Evolutionary conservation across 1,284 basidiomycete genomes (phyloP), one percentile per base, ranked within the genome.

Genomic region (Malassezia equina): DNA sequence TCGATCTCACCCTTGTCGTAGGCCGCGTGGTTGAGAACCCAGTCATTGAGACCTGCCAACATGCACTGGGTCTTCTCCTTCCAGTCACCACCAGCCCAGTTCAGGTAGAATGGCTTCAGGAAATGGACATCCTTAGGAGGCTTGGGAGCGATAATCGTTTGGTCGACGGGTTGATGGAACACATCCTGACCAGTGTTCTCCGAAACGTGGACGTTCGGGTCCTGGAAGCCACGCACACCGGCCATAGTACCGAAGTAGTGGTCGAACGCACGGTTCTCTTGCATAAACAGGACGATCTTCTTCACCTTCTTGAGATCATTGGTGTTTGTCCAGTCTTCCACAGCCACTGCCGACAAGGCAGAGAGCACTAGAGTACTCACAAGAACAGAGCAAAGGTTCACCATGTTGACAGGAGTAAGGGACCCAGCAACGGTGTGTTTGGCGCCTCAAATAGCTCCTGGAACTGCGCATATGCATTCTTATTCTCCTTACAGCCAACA

Each of bases 251-350:
- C 61, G 49, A 67, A 69, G 51, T 69, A 69, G 53, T 68, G 66
- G 45, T 69, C 66, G 27, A 67, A 69, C 19, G 66, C 65, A 17
- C 66, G 47, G 55, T 69, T 67, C 47, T 69, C 66, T 40, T 69
- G 66, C 66, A 69, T 69, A 41, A 61, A 61, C 12, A 61, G 51
- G 12, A 61, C 52, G 8, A 61, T 45, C 36, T 61, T 48, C 47
- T 61, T 44, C 29, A 55, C 47, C 40, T 59, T 43, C 31, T 44
- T 42, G 25, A 51, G 49, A 8, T 36, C 46, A 25, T 48, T 28
- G 36, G 8, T 43, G 24, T 28, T 43, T 5, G 41, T 43, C 41
- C 41, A 46, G 31, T 39, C 33, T 19, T 48, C 11, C 27, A 23
- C 46, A 19, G 36, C 34, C n/a, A 21, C 2, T 8, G 28, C 44